These are phyloP conservation scores for Leishmania lainsoni DNA, from an alignment of 208 protist species.

Conservation along the genomic window DNA sequence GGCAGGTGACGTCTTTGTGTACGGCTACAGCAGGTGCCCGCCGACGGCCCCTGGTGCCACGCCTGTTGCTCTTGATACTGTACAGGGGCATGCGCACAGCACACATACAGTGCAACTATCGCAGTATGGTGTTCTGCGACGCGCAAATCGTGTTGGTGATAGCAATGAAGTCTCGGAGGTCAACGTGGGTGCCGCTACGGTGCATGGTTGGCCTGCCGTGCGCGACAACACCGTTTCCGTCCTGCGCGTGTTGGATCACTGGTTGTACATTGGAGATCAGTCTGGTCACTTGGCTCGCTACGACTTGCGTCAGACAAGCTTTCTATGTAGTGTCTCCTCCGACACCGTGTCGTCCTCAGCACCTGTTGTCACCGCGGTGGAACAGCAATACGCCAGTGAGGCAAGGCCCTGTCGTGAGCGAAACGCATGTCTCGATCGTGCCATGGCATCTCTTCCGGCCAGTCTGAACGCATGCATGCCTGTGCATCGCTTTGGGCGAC, in stretches of 20 bases:
- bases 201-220: background rate
- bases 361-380: background rate
- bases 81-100: background rate
- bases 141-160: constrained; percentile 13
- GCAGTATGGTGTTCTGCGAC: constrained; percentile 10
- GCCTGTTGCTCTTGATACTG: constrained; percentile 3
- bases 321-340: constrained; percentile 1
- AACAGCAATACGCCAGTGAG: background rate
- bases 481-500: constrained; percentile 14
- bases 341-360: background rate
- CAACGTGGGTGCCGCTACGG: background rate
- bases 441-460: background rate
- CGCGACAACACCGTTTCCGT: constrained; percentile 16
- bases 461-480: constrained; percentile 17
- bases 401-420: background rate
- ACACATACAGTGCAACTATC: constrained; percentile 13
- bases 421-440: background rate
- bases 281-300: constrained; percentile 27
- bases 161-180: background rate
- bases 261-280: constrained; percentile 33
- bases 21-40: constrained; percentile 18
- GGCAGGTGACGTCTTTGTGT: constrained; percentile 26
- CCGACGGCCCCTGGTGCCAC: constrained; percentile 10
- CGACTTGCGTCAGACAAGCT: constrained; percentile 14
- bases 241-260: constrained; percentile 20